Evolutionary conservation across 2,329 filamentous ascomycete genomes (phyloP).

Genomic region (Fusarium illudens): DNA sequence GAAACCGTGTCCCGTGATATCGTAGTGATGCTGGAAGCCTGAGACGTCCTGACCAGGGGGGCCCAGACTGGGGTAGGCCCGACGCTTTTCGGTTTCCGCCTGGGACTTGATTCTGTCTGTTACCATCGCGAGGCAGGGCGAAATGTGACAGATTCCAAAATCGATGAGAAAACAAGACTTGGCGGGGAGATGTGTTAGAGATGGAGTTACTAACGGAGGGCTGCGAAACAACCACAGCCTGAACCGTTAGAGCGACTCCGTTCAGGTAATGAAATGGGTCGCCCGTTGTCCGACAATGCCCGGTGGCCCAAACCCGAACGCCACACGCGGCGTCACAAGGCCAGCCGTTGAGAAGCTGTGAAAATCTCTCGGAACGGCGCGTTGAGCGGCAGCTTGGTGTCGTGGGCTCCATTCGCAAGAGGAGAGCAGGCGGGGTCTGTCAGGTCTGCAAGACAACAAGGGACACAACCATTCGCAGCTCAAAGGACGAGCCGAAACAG

Average conservation of each 20-base stretch:
- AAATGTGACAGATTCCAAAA: conserved; percentile 18
- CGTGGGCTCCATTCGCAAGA: neutral
- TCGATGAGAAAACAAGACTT: conserved; percentile 7
- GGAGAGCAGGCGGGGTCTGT: conserved; percentile 5
- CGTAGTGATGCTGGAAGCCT: conserved; percentile 29
- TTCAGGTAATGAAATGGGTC: conserved; percentile 5
- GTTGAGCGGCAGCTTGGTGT: neutral
- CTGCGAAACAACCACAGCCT: neutral
- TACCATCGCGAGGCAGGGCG: neutral
- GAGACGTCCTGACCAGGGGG: conserved; percentile 27
- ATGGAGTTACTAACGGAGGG: neutral
- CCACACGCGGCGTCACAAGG: conserved; percentile 9
- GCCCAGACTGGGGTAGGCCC: conserved; percentile 7
- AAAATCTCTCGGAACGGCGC: neutral
- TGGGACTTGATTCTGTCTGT: neutral
- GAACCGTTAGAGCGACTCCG: conserved; percentile 12
- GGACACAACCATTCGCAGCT: neutral
- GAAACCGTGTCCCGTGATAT: conserved; percentile 37
- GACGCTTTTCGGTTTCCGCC: conserved; percentile 13
- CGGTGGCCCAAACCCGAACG: neutral
- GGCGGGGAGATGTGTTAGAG: neutral
- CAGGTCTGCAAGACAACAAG: neutral
- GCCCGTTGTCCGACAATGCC: conserved; percentile 15
- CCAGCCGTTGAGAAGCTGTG: conserved; percentile 6
- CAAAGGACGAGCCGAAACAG: neutral